Conservation (phyloP, 1,284 basidiomycete species). For the Ustilago trichophora region DNA sequence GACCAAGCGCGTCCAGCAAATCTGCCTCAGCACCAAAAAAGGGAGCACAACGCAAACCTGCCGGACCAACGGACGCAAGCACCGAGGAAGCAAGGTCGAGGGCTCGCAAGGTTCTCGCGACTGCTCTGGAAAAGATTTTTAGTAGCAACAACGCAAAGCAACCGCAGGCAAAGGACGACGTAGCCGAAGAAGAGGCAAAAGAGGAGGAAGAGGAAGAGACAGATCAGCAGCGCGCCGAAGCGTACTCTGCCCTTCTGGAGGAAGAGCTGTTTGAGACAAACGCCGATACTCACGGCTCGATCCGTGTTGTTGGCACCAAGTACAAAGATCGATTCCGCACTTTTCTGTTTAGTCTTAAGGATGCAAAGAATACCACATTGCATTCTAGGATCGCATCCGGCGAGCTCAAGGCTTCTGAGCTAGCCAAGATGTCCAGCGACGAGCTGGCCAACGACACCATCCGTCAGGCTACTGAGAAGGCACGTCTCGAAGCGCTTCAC, state of each 20-base stretch:
- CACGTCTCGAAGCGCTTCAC: constrained; percentile 56
- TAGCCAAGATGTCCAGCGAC: constrained; percentile 59
- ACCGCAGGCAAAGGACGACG: neutral
- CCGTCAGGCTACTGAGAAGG: constrained; percentile 58
- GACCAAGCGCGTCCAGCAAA: constrained; percentile 23
- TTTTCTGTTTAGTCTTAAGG: constrained; percentile 64
- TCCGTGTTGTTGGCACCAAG: constrained; percentile 20
- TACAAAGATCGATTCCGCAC: constrained; percentile 64
- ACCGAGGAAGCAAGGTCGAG: constrained; percentile 34
- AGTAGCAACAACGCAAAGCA: neutral
- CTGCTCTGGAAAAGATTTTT: constrained; percentile 31
- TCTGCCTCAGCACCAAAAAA: constrained; percentile 12
- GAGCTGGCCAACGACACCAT: constrained; percentile 64
- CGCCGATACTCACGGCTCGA: constrained; percentile 34
- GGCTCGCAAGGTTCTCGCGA: constrained; percentile 29
- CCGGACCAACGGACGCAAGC: constrained; percentile 33
- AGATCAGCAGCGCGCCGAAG: constrained; percentile 11
- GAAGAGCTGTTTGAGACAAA: constrained; percentile 43
- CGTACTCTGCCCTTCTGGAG: constrained; percentile 45
- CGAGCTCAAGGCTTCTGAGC: constrained; percentile 43
- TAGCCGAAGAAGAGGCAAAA: neutral
- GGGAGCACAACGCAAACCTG: constrained; percentile 10
- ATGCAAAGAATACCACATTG: constrained; percentile 59
- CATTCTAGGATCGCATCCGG: constrained; percentile 58
- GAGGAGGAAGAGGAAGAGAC: constrained; percentile 6